phyloP scores from a whole-genome alignment of 2,329 filamentous ascomycete genomes.

The Aspergillus arachidicola region DNA sequence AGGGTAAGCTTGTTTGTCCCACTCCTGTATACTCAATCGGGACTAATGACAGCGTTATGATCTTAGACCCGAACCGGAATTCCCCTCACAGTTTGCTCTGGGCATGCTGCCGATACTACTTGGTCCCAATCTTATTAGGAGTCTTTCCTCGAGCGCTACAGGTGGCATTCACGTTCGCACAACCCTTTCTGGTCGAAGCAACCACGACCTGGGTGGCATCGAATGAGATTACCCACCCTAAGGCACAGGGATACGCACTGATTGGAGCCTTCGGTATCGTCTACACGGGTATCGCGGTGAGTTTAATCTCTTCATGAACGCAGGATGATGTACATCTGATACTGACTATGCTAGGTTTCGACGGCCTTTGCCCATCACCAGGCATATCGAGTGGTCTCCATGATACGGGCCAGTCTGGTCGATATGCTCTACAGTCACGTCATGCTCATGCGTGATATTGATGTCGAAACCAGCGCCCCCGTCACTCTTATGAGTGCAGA shows the following conservation, averaged over 20 bases:
- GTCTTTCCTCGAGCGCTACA: background rate
- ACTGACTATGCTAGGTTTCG: conserved; percentile 13
- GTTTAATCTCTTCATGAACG: background rate
- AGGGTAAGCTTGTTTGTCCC: background rate
- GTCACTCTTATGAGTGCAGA: conserved; percentile 40
- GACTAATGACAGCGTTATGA: background rate
- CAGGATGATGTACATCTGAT: background rate
- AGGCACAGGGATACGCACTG: background rate
- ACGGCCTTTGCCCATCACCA: conserved; percentile 33
- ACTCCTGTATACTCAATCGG: background rate
- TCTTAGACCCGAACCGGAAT: background rate
- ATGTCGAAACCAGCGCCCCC: conserved; percentile 21
- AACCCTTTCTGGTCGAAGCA: conserved; percentile 47
- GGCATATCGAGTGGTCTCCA: conserved; percentile 12
- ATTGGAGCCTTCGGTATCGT: background rate
- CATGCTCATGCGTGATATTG: conserved; percentile 20
- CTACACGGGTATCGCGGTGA: background rate
- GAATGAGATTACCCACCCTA: background rate
- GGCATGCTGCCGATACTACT: background rate
- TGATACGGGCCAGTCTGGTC: conserved; percentile 18
- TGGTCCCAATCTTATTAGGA: background rate
- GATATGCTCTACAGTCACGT: conserved; percentile 35
- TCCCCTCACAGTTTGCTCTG: background rate
- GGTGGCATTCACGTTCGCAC: conserved; percentile 47
- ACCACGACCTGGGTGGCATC: background rate